Percentiles rank a stretch among this genome's conserved stretches.
These are phyloP conservation scores for Ophiostoma sp. DNA, from an alignment of 2,329 filamentous ascomycete species.

Conservation along the genomic window DNA sequence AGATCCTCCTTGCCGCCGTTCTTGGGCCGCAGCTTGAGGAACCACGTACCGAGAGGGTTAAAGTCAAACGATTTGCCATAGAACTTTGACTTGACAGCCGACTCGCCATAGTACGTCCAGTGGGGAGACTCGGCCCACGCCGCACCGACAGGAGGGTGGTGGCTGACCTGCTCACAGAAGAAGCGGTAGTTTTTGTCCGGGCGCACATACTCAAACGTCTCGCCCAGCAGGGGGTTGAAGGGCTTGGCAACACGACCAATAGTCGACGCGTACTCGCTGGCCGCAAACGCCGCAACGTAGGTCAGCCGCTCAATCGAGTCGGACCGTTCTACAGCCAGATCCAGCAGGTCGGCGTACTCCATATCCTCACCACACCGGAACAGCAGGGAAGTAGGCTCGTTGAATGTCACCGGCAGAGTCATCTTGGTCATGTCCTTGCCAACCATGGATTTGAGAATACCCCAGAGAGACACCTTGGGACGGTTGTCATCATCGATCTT, in stretches of 20 bases:
- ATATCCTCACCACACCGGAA: conserved; percentile 96
- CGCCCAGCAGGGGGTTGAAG: conserved; percentile 92
- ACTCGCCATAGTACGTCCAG: conserved; percentile 98
- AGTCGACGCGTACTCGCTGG: conserved; percentile 93
- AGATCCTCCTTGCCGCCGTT: conserved; percentile 73
- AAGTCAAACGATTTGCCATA: conserved; percentile 97
- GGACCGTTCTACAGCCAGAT: conserved; percentile 74
- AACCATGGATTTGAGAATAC: conserved; percentile 98
- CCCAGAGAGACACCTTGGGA: conserved; percentile 92
- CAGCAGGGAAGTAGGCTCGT: conserved; percentile 91
- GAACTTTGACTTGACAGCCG: conserved; percentile 91
- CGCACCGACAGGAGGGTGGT: conserved; percentile 91
- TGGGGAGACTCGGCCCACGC: conserved; percentile 86
- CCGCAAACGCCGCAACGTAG: conserved; percentile 92
- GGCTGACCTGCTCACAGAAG: conserved; percentile 96
- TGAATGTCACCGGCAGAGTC: conserved; percentile 96
- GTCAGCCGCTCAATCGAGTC: conserved; percentile 90
- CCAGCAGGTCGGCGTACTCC: conserved; percentile 92
- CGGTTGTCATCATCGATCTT: conserved; percentile 89
- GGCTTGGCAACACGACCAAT: conserved; percentile 96
- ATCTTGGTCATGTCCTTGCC: conserved; percentile 99
- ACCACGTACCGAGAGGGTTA: conserved; percentile 95
- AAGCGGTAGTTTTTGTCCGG: conserved; percentile 98
- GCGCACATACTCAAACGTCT: conserved; percentile 93
- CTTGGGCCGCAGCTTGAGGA: conserved; percentile 73